A percentile compares a stretch with the other conserved stretches of the same genome.
Conservation (phyloP, 2,329 filamentous ascomycete genomes). For the Penicillium italicum region DNA sequence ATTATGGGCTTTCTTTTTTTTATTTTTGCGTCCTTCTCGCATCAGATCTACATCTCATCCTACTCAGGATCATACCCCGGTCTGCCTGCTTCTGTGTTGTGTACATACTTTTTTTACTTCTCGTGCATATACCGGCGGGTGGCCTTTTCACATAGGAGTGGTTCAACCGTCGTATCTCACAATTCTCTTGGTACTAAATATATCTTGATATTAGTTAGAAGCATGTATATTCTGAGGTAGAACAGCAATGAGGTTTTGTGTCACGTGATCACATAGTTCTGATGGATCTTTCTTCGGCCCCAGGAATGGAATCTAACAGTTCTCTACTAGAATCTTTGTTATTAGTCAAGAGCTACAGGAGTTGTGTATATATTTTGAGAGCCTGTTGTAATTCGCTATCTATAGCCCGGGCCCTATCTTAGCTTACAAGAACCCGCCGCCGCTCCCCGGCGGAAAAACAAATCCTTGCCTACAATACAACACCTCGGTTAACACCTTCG, state of each 20-base stretch:
- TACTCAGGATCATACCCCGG: constrained; percentile 18
- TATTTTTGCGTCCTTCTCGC: constrained; percentile 6
- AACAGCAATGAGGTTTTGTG: not conserved
- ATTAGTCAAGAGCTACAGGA: not conserved
- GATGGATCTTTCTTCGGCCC: constrained; percentile 19
- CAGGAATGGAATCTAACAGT: not conserved
- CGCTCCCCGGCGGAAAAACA: constrained; percentile 16
- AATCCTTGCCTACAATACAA: constrained; percentile 12
- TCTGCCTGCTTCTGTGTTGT: constrained; percentile 24
- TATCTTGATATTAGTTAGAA: not conserved
- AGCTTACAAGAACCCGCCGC: not conserved
- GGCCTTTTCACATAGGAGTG: not conserved
- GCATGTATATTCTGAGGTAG: not conserved
- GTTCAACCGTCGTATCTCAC: not conserved
- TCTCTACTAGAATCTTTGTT: not conserved
- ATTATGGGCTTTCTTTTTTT: constrained; percentile 14
- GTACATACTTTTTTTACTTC: constrained; percentile 31
- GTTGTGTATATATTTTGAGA: not conserved
- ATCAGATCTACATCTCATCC: constrained; percentile 9
- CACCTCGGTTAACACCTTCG: constrained; percentile 23
- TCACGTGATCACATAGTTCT: constrained; percentile 20
- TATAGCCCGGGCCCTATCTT: not conserved
- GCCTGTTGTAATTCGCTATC: not conserved
- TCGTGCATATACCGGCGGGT: constrained; percentile 28
- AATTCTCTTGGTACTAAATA: not conserved